Evolutionary conservation across 768 basidiomycete genomes (phyloP).

Genomic region (Mycena kentingensis): DNA sequence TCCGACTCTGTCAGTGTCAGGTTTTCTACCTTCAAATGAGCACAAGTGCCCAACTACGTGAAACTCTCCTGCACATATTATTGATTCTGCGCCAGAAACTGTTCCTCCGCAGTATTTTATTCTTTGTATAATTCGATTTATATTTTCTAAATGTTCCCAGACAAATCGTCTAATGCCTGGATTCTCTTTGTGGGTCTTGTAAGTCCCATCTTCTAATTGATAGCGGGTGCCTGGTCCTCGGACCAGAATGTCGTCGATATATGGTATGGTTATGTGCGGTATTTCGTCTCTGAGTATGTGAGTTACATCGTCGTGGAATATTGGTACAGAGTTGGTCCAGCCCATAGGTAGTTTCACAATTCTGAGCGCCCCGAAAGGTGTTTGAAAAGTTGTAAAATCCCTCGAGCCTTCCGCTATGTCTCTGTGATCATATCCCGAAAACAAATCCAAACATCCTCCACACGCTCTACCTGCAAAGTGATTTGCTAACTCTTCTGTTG

Average conservation of each 20-base stretch:
- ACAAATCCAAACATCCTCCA: conserved; percentile 22
- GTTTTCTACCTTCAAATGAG: conserved; percentile 1
- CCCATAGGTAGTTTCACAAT: conserved; percentile 33
- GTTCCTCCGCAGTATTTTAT: conserved; percentile 31
- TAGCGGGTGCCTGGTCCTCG: conserved; percentile 1
- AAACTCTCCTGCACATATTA: neutral
- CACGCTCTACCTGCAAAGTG: conserved; percentile 2
- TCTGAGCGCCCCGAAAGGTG: conserved; percentile 24
- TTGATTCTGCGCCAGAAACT: neutral
- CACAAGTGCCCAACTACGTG: neutral
- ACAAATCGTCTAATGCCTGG: conserved; percentile 32
- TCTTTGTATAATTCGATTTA: conserved; percentile 37
- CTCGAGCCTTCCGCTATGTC: conserved; percentile 25
- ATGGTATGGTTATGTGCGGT: conserved; percentile 11
- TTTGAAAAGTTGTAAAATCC: conserved; percentile 37
- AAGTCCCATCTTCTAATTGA: neutral
- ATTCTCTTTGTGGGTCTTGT: conserved; percentile 28
- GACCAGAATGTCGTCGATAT: conserved; percentile 15
- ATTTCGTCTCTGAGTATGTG: conserved; percentile 7
- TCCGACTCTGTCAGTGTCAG: conserved; percentile 22
- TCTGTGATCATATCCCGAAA: conserved; percentile 30
- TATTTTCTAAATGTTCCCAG: conserved; percentile 38
- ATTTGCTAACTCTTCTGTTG: conserved; percentile 11
- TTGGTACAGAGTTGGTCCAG: conserved; percentile 22
- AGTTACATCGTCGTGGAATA: conserved; percentile 11